Evolutionary conservation across 2,329 filamentous ascomycete species (phyloP).

Genomic region (Epichloe brachyelytri): DNA sequence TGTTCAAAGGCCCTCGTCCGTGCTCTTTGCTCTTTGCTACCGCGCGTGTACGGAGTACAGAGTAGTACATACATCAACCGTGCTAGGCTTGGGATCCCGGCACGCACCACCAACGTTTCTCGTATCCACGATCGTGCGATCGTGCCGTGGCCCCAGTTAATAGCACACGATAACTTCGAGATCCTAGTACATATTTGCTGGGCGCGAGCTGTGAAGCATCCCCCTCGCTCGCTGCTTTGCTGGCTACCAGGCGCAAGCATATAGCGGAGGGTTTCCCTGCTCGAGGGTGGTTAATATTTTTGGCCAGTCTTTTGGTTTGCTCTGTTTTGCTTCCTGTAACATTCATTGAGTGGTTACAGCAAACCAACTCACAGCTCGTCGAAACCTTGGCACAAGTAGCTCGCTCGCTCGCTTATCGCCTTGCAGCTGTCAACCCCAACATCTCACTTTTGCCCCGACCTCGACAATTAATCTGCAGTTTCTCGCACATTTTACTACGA

Average conservation of each 20-base stretch:
- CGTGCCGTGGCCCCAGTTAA: neutral
- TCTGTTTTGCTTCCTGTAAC: neutral
- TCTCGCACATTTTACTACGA: neutral
- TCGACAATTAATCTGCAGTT: neutral
- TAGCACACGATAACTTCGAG: neutral
- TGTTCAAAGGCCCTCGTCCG: no score
- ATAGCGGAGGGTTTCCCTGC: neutral
- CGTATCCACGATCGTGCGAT: slow-evolving; percentile 2
- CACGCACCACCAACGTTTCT: neutral
- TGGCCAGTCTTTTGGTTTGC: neutral
- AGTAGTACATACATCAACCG: no score
- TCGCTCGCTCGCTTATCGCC: neutral
- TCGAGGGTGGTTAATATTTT: neutral
- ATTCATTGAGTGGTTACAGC: neutral
- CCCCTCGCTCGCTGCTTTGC: neutral
- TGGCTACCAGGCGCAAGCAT: neutral
- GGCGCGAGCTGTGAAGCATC: no score
- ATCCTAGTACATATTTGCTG: neutral
- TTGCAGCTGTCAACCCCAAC: neutral
- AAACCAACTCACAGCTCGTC: neutral
- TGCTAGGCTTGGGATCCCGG: neutral
- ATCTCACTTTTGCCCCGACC: neutral
- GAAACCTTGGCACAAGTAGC: neutral
- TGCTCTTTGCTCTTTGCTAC: no score
- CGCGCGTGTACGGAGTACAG: neutral